phyloP scores from a whole-genome alignment of 306 rosid genomes.

The Trifolium repens region DNA sequence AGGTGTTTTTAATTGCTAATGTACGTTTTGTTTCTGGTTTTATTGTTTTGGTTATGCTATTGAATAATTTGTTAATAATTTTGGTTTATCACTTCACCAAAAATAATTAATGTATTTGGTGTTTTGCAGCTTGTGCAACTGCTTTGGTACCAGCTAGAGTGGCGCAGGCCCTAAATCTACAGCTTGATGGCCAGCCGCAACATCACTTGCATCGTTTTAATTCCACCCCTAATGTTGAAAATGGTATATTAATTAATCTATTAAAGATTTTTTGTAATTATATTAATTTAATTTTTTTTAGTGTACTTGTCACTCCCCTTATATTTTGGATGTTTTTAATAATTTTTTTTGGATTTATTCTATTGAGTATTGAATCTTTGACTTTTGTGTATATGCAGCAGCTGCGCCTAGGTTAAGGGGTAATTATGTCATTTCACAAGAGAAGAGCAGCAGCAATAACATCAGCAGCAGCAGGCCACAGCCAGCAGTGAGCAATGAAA shows the following conservation, averaged over 20 bases:
- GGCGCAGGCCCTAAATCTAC: slow-evolving; percentile 76
- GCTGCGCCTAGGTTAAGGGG: slow-evolving; percentile 42
- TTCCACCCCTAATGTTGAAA: slow-evolving; percentile 46
- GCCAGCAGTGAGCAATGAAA: slow-evolving; percentile 55
- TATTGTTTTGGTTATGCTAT: background rate
- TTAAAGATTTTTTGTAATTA: background rate
- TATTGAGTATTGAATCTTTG: slow-evolving; percentile 30
- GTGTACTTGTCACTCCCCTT: background rate
- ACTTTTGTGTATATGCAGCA: slow-evolving; percentile 43
- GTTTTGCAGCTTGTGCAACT: slow-evolving; percentile 63
- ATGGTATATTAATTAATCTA: slow-evolving; percentile 47
- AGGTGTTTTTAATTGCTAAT: background rate
- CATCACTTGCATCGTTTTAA: slow-evolving; percentile 50
- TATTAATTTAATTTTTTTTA: background rate
- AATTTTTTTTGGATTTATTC: background rate
- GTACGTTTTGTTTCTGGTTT: background rate
- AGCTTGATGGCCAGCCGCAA: slow-evolving; percentile 60
- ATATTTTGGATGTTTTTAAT: background rate
- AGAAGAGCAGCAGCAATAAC: slow-evolving; percentile 38
- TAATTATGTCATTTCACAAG: slow-evolving; percentile 40
- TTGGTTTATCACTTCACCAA: background rate
- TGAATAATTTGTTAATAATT: background rate
- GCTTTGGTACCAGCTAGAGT: slow-evolving; percentile 85
- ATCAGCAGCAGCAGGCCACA: slow-evolving; percentile 38
- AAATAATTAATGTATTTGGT: too few relatives aligned